phyloP scores from a whole-genome alignment of 768 basidiomycete species.

The Paxillus rubicundulus region DNA sequence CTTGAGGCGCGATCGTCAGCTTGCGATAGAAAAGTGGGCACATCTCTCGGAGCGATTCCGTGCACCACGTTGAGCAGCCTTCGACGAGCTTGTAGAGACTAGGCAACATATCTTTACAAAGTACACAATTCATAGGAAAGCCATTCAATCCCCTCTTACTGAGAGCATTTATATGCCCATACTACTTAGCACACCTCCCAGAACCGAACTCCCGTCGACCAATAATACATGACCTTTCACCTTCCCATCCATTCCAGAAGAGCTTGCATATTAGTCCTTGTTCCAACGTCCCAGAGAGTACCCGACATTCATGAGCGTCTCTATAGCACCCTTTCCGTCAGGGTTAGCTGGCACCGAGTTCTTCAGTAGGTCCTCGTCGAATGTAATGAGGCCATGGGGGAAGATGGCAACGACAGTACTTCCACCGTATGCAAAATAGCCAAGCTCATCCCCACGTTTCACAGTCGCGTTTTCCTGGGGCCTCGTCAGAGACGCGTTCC shows the following conservation, averaged over 20 bases:
- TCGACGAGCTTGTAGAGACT: too few species aligned
- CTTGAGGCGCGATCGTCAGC: too few species aligned
- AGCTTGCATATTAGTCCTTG: background rate
- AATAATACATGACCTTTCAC: background rate
- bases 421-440: slow-evolving; percentile 75
- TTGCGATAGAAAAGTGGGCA: too few species aligned
- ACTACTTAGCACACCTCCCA: background rate
- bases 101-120: too few species aligned
- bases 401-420: slow-evolving; percentile 66
- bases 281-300: slow-evolving; percentile 28
- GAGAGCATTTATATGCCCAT: background rate
- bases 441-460: slow-evolving; percentile 64
- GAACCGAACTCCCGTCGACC: background rate
- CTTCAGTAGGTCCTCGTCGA: slow-evolving; percentile 58
- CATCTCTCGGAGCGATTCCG: too few species aligned
- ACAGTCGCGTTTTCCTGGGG: slow-evolving; percentile 45
- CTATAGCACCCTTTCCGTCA: slow-evolving; percentile 39
- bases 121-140: background rate
- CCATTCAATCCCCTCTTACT: too few species aligned
- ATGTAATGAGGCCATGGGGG: slow-evolving; percentile 50
- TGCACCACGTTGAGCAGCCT: too few species aligned
- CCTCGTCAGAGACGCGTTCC: background rate
- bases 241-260: background rate
- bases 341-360: slow-evolving; percentile 41
- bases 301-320: slow-evolving; percentile 60